These are phyloP conservation scores for Pseudonitzschia pungens DNA, from an alignment of 108 stramenopile genomes.

Conservation along the genomic window DNA sequence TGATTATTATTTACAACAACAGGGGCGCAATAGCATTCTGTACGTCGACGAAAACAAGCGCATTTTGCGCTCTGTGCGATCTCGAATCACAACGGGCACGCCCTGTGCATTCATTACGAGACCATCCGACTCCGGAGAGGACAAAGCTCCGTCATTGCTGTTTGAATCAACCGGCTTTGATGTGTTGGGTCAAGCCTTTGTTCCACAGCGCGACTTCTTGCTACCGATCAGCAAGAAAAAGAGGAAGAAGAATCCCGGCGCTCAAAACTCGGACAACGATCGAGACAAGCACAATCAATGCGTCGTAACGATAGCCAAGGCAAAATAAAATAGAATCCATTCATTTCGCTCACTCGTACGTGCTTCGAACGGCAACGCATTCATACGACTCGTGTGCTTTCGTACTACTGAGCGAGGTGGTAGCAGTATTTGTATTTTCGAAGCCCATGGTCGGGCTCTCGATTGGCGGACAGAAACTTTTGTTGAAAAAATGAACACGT, in stretches of 20 bases:
- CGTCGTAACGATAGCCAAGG: slow-evolving; percentile 24
- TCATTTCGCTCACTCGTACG: too few relatives aligned
- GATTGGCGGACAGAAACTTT: background rate
- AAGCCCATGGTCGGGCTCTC: background rate
- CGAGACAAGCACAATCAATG: slow-evolving; percentile 19
- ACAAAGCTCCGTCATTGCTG: slow-evolving; percentile 2
- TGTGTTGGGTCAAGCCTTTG: slow-evolving; percentile 29
- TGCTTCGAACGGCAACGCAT: too few relatives aligned
- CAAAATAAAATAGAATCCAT: too few relatives aligned
- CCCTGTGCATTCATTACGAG: slow-evolving; percentile 41
- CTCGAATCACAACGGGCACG: slow-evolving; percentile 7
- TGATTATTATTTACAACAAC: background rate
- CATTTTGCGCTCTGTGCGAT: slow-evolving; percentile 22
- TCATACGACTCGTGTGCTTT: too few relatives aligned
- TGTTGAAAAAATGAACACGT: background rate
- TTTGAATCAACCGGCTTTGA: slow-evolving; percentile 22
- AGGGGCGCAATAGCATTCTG: slow-evolving; percentile 27
- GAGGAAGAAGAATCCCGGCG: background rate
- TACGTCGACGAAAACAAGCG: slow-evolving; percentile 28
- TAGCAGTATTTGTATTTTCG: background rate
- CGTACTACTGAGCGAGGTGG: too few relatives aligned
- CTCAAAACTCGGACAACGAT: background rate
- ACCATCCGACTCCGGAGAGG: background rate
- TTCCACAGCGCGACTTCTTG: slow-evolving; percentile 32
- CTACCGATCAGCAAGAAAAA: slow-evolving; percentile 33